These are phyloP conservation scores for Citrus glauca DNA, from an alignment of 345 rosid species.

Conservation along the genomic window DNA sequence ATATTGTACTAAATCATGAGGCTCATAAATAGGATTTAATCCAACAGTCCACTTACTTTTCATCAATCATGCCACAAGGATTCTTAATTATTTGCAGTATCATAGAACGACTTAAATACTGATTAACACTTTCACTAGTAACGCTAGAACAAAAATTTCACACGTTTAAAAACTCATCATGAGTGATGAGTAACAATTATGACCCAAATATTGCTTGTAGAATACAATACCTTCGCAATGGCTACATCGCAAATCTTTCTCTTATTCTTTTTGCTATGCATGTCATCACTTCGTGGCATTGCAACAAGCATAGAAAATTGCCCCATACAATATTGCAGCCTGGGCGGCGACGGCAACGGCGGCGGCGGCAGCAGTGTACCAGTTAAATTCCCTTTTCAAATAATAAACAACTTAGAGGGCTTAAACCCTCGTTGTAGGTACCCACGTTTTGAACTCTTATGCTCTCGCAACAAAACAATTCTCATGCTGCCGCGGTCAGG, in stretches of 20 bases:
- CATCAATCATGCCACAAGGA: too few species aligned
- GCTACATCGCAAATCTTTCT: background rate
- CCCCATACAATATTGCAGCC: background rate
- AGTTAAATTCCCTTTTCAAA: slow-evolving; percentile 16
- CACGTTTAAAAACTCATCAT: too few species aligned
- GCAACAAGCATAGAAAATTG: slow-evolving; percentile 3
- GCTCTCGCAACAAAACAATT: background rate
- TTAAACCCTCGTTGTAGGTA: background rate
- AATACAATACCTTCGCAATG: too few species aligned
- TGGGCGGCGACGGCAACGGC: background rate
- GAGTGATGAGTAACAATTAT: too few species aligned
- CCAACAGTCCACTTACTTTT: too few species aligned
- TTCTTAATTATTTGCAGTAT: too few species aligned
- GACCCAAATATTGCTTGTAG: too few species aligned
- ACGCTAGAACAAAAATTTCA: too few species aligned
- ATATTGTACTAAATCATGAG: too few species aligned
- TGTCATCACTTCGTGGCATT: background rate
- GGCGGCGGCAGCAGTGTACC: background rate
- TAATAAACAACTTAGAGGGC: background rate
- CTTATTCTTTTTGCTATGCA: background rate
- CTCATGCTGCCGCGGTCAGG: background rate
- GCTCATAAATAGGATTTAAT: too few species aligned
- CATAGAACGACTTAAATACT: too few species aligned
- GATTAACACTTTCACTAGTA: too few species aligned
- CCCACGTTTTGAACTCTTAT: slow-evolving; percentile 1